These are phyloP conservation scores for Mycena belliarum DNA, from an alignment of 768 basidiomycete genomes.

Conservation along the genomic window DNA sequence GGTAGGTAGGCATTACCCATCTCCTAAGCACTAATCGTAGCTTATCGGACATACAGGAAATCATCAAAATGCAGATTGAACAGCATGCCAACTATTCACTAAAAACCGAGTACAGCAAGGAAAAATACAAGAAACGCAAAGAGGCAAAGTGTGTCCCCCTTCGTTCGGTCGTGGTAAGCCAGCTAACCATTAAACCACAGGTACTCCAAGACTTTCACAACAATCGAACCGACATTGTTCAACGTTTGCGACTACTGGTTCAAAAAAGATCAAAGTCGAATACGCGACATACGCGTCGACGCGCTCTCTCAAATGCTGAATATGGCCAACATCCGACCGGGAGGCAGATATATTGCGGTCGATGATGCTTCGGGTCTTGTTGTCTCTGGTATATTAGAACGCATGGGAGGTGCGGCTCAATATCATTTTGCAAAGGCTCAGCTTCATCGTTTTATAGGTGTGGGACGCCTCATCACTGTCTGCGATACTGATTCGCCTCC, in stretches of 20 bases:
- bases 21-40: neutral
- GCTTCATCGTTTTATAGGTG: conserved; percentile 50
- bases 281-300: conserved; percentile 85
- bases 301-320: conserved; percentile 87
- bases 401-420: conserved; percentile 71
- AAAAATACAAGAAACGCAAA: conserved; percentile 96
- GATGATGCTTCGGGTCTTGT: conserved; percentile 92
- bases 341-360: conserved; percentile 84
- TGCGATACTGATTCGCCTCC: conserved; percentile 92
- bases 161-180: neutral
- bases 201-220: conserved; percentile 84
- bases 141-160: conserved; percentile 79
- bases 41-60: conserved; percentile 60
- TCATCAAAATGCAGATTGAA: conserved; percentile 92
- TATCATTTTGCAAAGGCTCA: neutral
- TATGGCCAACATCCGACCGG: conserved; percentile 80
- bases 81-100: conserved; percentile 88
- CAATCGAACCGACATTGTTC: conserved; percentile 83
- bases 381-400: conserved; percentile 80
- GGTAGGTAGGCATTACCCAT: conserved; percentile 40
- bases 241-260: conserved; percentile 92
- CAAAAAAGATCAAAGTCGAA: conserved; percentile 75
- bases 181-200: conserved; percentile 40
- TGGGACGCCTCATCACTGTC: conserved; percentile 81
- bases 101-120: conserved; percentile 98